A percentile compares a stretch with the other conserved stretches of the same genome.
phyloP scores from a whole-genome alignment of 2,329 filamentous ascomycete species.

The Tolypocladium guangdongense region DNA sequence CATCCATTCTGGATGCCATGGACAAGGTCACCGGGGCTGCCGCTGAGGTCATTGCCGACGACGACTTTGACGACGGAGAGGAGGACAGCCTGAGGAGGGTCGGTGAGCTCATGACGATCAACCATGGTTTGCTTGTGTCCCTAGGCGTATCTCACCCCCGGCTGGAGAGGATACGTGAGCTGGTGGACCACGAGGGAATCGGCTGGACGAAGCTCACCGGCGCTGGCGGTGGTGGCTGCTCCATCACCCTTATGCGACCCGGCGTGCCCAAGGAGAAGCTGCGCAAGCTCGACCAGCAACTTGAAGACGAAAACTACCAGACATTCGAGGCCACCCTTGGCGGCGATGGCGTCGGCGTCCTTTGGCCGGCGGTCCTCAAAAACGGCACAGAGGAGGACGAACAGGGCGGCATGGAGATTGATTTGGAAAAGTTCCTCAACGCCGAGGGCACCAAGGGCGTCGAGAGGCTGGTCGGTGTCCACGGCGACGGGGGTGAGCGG shows the following conservation, averaged over 20 bases:
- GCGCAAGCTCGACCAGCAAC: constrained; percentile 49
- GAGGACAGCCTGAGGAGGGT: constrained; percentile 57
- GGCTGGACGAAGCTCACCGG: constrained; percentile 98
- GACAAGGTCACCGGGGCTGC: constrained; percentile 56
- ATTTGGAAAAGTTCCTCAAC: constrained; percentile 71
- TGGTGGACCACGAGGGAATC: constrained; percentile 79
- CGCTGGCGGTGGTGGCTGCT: constrained; percentile 89
- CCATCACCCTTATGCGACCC: constrained; percentile 78
- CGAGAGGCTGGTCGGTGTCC: constrained; percentile 76
- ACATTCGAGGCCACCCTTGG: constrained; percentile 85
- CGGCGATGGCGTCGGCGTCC: constrained; percentile 84
- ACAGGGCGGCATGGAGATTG: constrained; percentile 83
- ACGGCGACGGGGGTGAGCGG: constrained; percentile 53
- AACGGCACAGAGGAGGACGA: constrained; percentile 70
- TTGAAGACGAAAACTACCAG: constrained; percentile 63
- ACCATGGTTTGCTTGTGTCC: constrained; percentile 84
- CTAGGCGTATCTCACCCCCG: constrained; percentile 91
- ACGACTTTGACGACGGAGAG: constrained; percentile 56
- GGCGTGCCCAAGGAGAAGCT: constrained; percentile 46
- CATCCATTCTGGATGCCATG: constrained; percentile 74
- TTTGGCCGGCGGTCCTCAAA: constrained; percentile 85
- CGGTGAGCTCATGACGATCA: constrained; percentile 84
- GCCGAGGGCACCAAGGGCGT: constrained; percentile 78
- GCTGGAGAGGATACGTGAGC: constrained; percentile 79
- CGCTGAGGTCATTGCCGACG: constrained; percentile 41